Conservation (phyloP, 1,139 yeast species). For the Zhuliangozyma blackwelliae region DNA sequence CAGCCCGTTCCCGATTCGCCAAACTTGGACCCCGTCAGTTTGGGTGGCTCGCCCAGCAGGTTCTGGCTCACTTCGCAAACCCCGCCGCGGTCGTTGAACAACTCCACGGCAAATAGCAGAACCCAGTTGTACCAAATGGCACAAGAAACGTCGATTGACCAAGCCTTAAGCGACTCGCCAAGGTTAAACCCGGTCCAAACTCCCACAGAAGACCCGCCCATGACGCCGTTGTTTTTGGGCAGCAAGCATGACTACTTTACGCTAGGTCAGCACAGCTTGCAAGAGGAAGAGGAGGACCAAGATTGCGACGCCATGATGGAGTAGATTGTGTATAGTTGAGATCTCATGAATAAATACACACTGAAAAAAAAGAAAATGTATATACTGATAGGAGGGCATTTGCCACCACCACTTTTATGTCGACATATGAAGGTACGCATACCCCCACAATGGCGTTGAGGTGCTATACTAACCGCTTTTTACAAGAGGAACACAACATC, state of each 20-base stretch:
- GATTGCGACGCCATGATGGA: constrained; percentile 5
- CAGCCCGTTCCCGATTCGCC: constrained; percentile 47
- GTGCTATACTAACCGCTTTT: constrained; percentile 15
- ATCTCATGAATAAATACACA: no score
- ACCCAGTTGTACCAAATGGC: constrained; percentile 16
- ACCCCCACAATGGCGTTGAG: neutral
- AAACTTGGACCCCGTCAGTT: constrained; percentile 46
- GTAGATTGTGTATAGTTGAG: neutral
- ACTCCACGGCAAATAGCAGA: constrained; percentile 16
- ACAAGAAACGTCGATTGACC: neutral
- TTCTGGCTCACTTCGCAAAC: constrained; percentile 51
- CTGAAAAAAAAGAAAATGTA: no score
- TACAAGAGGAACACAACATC: constrained; percentile 14
- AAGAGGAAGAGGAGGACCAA: constrained; percentile 11
- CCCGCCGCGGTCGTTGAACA: constrained; percentile 39
- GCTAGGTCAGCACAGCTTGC: constrained; percentile 1
- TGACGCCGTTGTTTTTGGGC: constrained; percentile 42
- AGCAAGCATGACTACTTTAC: constrained; percentile 11
- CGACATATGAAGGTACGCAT: constrained; percentile 43
- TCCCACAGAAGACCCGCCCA: constrained; percentile 42
- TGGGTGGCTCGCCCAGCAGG: constrained; percentile 54
- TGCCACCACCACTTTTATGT: constrained; percentile 18
- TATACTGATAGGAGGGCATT: no score
- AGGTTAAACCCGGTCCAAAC: constrained; percentile 40
- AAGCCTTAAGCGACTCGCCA: constrained; percentile 28